These are phyloP conservation scores for Cryptococcus maquisensis DNA, from an alignment of 1,284 basidiomycete species.

Conservation along the genomic window DNA sequence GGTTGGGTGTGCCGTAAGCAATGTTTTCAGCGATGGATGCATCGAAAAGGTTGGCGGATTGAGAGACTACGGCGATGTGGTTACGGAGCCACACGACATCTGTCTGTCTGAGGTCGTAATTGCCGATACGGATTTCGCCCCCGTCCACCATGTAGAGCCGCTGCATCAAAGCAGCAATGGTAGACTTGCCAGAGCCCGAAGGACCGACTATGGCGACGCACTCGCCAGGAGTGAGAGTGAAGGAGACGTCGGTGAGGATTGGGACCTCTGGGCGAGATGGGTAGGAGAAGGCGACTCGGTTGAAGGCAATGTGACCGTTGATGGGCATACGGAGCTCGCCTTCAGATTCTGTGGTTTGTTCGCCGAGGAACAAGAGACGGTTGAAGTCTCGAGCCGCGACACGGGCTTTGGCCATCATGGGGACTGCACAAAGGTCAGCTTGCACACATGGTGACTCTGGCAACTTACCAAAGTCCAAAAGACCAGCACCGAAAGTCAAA, in stretches of 20 bases:
- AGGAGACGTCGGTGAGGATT: conserved; percentile 63
- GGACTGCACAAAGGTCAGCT: conserved; percentile 53
- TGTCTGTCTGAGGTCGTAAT: conserved; percentile 54
- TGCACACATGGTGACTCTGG: background rate
- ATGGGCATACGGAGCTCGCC: conserved; percentile 65
- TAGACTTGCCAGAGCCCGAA: conserved; percentile 86
- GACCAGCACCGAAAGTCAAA: conserved; percentile 82
- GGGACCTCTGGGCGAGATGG: conserved; percentile 69
- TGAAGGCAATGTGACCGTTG: conserved; percentile 63
- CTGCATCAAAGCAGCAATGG: conserved; percentile 75
- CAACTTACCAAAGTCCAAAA: conserved; percentile 81
- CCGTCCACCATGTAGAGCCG: conserved; percentile 72
- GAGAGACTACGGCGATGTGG: conserved; percentile 78
- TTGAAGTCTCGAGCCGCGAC: conserved; percentile 76
- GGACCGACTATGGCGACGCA: conserved; percentile 82
- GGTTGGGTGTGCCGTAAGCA: conserved; percentile 61
- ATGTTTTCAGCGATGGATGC: conserved; percentile 80
- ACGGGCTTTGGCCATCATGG: conserved; percentile 70
- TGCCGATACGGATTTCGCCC: conserved; percentile 57
- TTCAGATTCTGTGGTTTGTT: conserved; percentile 59
- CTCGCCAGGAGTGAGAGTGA: conserved; percentile 66
- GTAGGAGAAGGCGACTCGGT: conserved; percentile 73
- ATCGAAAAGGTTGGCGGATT: conserved; percentile 81
- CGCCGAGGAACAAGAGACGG: conserved; percentile 59
- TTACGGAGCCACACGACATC: conserved; percentile 71